Evolutionary conservation across 2,329 filamentous ascomycete species (phyloP).

Genomic region (Ambrosiella xylebori): DNA sequence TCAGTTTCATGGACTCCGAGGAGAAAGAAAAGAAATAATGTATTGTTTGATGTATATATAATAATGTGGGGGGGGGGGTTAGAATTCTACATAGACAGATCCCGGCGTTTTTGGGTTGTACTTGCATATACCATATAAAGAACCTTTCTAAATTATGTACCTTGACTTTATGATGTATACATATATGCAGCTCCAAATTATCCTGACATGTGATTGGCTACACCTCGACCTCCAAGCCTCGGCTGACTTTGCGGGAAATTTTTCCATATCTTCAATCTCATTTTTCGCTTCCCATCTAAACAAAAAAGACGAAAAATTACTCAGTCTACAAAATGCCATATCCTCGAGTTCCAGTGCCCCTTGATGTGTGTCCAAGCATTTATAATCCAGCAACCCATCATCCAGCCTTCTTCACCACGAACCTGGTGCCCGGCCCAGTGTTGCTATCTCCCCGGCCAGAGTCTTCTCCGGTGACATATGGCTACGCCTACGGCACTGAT

Average conservation of each 20-base stretch:
- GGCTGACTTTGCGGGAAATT: background rate
- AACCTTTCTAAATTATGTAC: background rate
- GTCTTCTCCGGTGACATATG: conserved; percentile 5
- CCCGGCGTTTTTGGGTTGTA: background rate
- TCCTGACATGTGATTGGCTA: background rate
- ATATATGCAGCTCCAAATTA: background rate
- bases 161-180: background rate
- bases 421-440: background rate
- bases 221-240: background rate
- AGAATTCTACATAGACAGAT: background rate
- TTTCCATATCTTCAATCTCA: background rate
- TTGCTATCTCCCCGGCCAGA: background rate
- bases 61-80: background rate
- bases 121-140: background rate
- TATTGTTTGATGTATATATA: background rate
- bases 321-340: too few species aligned
- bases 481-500: conserved; percentile 5
- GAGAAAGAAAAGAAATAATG: conserved; percentile 15
- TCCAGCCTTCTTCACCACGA: conserved; percentile 10
- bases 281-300: too few species aligned
- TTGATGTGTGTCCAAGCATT: too few species aligned
- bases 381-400: conserved; percentile 8
- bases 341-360: too few species aligned
- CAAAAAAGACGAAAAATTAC: too few species aligned
- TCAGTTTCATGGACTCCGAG: conserved; percentile 14